phyloP scores from a whole-genome alignment of 148 eudicot genomes.

The Camellia lanceoleosa region DNA sequence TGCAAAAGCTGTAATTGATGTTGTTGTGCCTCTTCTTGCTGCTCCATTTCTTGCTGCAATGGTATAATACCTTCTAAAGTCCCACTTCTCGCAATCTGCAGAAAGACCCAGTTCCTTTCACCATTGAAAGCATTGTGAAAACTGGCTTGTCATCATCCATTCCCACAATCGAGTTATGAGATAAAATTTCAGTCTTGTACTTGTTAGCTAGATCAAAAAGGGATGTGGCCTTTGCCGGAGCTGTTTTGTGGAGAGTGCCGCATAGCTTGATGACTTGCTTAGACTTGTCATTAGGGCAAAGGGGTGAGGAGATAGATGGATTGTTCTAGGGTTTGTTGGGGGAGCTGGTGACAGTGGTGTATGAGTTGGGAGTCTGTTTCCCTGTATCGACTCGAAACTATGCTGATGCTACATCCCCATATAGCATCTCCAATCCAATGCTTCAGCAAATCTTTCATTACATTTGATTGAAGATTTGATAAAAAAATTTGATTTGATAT shows the following conservation, averaged over 20 bases:
- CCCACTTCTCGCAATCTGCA: neutral
- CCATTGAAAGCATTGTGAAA: neutral
- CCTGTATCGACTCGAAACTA: no score
- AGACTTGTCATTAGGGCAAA: no score
- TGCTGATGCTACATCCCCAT: no score
- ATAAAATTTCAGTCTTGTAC: conserved; percentile 40
- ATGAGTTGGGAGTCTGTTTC: no score
- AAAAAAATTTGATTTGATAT: no score
- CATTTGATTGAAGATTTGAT: no score
- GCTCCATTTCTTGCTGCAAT: conserved; percentile 33
- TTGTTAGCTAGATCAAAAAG: conserved; percentile 46
- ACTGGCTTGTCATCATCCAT: conserved; percentile 54
- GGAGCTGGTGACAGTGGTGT: no score
- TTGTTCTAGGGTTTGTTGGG: no score
- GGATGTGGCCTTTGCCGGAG: conserved; percentile 42
- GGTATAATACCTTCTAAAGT: conserved; percentile 20
- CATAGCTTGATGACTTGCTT: no score
- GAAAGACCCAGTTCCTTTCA: neutral
- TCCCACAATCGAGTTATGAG: conserved; percentile 33
- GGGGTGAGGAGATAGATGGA: no score
- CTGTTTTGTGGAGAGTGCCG: conserved; percentile 23
- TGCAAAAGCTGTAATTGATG: conserved; percentile 44
- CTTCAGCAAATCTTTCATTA: no score
- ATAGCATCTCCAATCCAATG: no score
- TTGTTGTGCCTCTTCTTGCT: conserved; percentile 28